These are phyloP conservation scores for Cutaneotrichosporon sp. DNA, from an alignment of 1,284 basidiomycete species.

Conservation along the genomic window DNA sequence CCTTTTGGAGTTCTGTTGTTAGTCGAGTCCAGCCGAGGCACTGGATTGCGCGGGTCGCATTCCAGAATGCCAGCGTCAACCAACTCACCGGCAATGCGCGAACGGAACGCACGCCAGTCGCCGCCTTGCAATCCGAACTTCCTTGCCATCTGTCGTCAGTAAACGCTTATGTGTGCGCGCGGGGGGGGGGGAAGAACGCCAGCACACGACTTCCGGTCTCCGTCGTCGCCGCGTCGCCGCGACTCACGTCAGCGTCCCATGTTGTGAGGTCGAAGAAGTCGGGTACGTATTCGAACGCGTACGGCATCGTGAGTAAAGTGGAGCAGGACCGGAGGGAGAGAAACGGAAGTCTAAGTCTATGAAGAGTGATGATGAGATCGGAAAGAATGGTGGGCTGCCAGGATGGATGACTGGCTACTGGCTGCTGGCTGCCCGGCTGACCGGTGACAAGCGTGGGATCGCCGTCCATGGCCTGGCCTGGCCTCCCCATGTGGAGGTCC, in stretches of 20 bases:
- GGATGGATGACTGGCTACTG: not conserved
- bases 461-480: too few relatives aligned
- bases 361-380: too few relatives aligned
- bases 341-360: too few relatives aligned
- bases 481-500: too few relatives aligned
- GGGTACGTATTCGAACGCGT: slow-evolving; percentile 24
- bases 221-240: too few relatives aligned
- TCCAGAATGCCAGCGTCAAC: not conserved
- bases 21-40: too few relatives aligned
- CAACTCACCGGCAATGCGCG: slow-evolving; percentile 20
- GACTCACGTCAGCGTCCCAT: slow-evolving; percentile 31
- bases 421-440: too few relatives aligned
- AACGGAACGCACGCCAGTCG: slow-evolving; percentile 24
- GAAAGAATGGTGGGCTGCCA: too few relatives aligned
- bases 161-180: not conserved
- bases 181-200: too few relatives aligned
- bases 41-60: too few relatives aligned
- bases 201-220: too few relatives aligned
- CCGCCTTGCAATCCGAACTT: slow-evolving; percentile 23
- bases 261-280: slow-evolving; percentile 26
- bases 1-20: slow-evolving; percentile 19
- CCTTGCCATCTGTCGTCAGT: slow-evolving; percentile 21
- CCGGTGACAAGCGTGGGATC: too few relatives aligned
- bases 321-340: not conserved
- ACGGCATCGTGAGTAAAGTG: slow-evolving; percentile 8